Evolutionary conservation across 2,329 filamentous ascomycete genomes (phyloP).

Genomic region (Berkeleyomyces basicola): DNA sequence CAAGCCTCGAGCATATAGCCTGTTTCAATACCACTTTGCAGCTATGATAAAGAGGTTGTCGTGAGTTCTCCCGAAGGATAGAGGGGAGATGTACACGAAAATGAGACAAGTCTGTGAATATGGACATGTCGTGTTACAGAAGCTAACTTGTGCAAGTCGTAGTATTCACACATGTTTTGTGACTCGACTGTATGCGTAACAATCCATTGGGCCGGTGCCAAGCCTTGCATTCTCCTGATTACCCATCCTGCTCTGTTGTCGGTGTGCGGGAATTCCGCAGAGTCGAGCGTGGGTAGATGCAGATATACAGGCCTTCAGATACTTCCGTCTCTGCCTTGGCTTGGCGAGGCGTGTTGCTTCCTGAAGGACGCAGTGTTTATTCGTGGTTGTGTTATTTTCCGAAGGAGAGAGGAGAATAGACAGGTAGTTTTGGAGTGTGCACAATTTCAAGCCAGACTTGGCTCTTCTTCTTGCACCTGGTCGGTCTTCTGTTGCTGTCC

Average conservation of each 20-base stretch:
- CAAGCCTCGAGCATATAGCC: not conserved
- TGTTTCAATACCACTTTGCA: not conserved
- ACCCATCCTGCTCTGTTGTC: not conserved
- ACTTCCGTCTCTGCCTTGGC: no score
- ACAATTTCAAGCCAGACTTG: not conserved
- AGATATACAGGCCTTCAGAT: not conserved
- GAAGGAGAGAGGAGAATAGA: no score
- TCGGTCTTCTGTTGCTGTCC: not conserved
- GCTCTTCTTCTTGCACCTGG: not conserved
- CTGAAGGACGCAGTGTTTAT: no score
- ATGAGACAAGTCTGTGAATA: not conserved
- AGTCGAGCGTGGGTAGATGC: not conserved
- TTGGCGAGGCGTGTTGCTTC: no score
- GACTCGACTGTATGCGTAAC: not conserved
- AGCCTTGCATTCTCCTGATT: not conserved
- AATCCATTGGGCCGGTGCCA: not conserved
- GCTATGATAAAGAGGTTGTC: not conserved
- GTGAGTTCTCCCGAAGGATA: constrained; percentile 8
- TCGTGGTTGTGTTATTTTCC: no score
- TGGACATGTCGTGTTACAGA: not conserved
- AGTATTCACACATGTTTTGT: not conserved
- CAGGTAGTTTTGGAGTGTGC: not conserved
- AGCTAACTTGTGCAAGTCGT: not conserved
- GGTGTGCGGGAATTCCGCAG: not conserved
- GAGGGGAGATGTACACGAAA: not conserved